A percentile compares a stretch with the other conserved stretches of the same genome.
phyloP scores from a whole-genome alignment of 2,329 filamentous ascomycete species.

The Aspergillus sp. region DNA sequence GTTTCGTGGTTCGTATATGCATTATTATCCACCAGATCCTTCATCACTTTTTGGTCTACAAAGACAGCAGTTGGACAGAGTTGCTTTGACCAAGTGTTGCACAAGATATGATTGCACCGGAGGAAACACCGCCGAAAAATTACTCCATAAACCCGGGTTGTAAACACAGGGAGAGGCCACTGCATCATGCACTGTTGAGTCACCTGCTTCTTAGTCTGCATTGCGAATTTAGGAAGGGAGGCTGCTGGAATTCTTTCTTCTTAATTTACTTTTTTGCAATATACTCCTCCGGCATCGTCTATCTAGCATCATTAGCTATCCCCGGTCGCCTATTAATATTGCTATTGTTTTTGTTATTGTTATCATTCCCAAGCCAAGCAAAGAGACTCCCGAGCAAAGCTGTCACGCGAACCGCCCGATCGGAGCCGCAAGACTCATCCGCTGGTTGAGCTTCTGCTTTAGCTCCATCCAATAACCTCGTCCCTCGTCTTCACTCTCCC shows the following conservation, averaged over 20 bases:
- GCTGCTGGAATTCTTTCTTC: background rate
- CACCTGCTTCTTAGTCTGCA: no score
- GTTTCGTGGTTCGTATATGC: background rate
- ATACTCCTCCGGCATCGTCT: background rate
- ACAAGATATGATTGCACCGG: background rate
- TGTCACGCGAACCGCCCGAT: background rate
- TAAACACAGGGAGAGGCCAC: no score
- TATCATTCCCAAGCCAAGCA: background rate
- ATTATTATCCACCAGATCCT: background rate
- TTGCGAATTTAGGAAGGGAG: background rate
- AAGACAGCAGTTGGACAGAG: background rate
- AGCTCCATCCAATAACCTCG: constrained; percentile 1
- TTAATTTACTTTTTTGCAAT: no score
- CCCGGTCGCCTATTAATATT: background rate
- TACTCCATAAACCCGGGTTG: background rate
- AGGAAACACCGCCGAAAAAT: background rate
- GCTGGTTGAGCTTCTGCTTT: background rate
- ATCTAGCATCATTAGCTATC: background rate
- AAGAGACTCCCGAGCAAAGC: no score
- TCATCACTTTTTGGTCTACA: background rate
- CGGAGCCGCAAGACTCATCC: background rate
- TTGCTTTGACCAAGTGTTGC: background rate
- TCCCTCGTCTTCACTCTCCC: background rate
- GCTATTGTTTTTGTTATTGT: background rate
- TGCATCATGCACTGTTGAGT: no score